Percentiles rank a stretch among this genome's conserved stretches.
phyloP scores from a whole-genome alignment of 1,284 basidiomycete species.

The Golubevia sp. region DNA sequence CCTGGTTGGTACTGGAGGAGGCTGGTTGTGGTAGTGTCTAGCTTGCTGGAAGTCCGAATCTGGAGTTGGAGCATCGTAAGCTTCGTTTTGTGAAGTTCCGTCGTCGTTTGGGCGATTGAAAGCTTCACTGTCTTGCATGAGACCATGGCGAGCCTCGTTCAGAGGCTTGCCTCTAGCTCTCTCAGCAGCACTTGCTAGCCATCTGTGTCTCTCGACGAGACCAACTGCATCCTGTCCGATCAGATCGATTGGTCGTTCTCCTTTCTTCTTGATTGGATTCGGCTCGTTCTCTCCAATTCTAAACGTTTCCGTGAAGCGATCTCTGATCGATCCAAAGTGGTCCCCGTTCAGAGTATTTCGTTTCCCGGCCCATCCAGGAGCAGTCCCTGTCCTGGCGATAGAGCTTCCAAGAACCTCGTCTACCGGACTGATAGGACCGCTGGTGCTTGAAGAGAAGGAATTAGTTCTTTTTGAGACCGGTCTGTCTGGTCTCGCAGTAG shows the following conservation, averaged over 20 bases:
- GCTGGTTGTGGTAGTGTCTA: too few relatives aligned
- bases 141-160: conserved; percentile 4
- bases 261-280: conserved; percentile 20
- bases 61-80: too few relatives aligned
- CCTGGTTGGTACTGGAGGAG: too few relatives aligned
- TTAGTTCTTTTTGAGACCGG: too few relatives aligned
- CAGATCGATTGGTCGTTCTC: conserved; percentile 27
- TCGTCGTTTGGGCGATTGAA: conserved; percentile 2
- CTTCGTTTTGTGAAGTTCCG: neutral
- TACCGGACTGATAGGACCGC: neutral
- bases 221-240: conserved; percentile 29
- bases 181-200: conserved; percentile 17
- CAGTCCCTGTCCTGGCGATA: neutral
- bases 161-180: conserved; percentile 7
- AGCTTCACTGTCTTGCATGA: conserved; percentile 6
- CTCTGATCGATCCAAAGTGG: conserved; percentile 16
- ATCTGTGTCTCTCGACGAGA: conserved; percentile 37
- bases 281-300: conserved; percentile 16
- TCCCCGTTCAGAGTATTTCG: conserved; percentile 14
- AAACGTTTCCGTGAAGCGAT: conserved; percentile 29
- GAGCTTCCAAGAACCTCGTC: neutral
- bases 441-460: neutral
- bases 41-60: too few relatives aligned
- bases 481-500: too few relatives aligned
- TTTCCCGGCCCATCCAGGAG: conserved; percentile 14